Evolutionary conservation across 2,329 filamentous ascomycete species (phyloP), one percentile per base, ranked within the genome.

Genomic region (Leptodontidium sp.): DNA sequence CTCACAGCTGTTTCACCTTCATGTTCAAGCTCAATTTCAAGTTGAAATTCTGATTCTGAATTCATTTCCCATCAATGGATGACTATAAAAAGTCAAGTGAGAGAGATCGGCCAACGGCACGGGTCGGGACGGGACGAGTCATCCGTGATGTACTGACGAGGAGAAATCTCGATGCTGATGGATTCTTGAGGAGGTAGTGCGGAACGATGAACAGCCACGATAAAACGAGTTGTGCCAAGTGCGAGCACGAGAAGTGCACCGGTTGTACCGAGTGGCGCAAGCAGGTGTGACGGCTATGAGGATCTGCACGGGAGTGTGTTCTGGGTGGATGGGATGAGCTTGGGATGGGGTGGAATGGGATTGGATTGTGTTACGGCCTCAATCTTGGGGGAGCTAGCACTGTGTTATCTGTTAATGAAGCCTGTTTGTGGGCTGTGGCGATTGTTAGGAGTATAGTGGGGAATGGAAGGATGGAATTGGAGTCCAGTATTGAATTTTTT

Each of bases 241-340:
- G 69, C 49, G 64, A 64, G 35, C 69, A 70, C 55, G 65, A 64
- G 32, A 66, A 62, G 40, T 70, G 69, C 45, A 47, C 29, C 17
- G 55, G 43, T 2, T 70, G 69, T 43, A 66, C 68, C 49, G 58
- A 68, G 29, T 70, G 69, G 69, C 59, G 58, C 59, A 70, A 61
- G 64, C 64, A 66, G 66, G 63, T 70, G 15, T 70, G 50, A 68
- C 21, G 29, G 50, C 24, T 26, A 32, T 55, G 50, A 55, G 43
- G 43, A 47, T 47, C 43, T 47, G 38, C 11, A 12, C 17, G 43
- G 17, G 14, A 6, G 2, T 47, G 43, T 15, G 9, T 17, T n/a
- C 5, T 47, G 8, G 12, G 43, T 47, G 43, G 14, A n/a, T 47
- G 43, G 15, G 5, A n/a, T 17, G 43, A 12, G 43, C 15, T 12